phyloP scores from a whole-genome alignment of 2,329 filamentous ascomycete species.

The Arthrobotrys pseudoclavata region DNA sequence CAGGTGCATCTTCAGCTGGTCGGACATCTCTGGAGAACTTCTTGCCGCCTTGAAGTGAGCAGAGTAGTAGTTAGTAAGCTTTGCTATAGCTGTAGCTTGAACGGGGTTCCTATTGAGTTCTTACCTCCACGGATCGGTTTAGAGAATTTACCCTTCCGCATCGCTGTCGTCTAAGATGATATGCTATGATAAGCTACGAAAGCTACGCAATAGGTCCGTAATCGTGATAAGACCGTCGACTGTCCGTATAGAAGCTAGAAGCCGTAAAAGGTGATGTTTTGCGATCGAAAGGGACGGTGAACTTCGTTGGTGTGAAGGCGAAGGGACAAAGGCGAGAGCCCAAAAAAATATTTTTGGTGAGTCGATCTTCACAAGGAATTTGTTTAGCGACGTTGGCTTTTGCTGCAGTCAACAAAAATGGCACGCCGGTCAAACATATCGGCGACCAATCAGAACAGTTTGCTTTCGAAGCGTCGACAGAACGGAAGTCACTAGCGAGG shows the following conservation, averaged over 20 bases:
- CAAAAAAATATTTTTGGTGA: conserved; percentile 22
- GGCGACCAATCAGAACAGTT: conserved; percentile 47
- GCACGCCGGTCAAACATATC: conserved; percentile 17
- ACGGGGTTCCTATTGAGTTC: neutral
- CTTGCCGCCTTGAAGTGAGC: conserved; percentile 78
- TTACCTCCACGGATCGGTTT: conserved; percentile 55
- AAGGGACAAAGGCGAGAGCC: neutral
- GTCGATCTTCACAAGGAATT: conserved; percentile 31
- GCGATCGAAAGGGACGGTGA: conserved; percentile 11
- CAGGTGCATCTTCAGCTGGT: conserved; percentile 86
- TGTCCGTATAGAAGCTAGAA: no score
- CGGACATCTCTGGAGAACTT: conserved; percentile 93
- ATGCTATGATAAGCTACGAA: neutral
- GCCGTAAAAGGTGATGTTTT: neutral
- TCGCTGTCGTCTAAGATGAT: conserved; percentile 6
- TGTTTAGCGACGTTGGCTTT: conserved; percentile 16
- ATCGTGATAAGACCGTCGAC: no score
- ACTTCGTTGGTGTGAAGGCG: neutral
- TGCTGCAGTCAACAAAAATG: conserved; percentile 44
- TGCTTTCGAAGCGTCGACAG: conserved; percentile 46
- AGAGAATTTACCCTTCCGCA: conserved; percentile 53
- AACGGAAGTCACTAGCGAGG: conserved; percentile 4
- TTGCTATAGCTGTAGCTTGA: neutral
- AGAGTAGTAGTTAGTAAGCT: neutral
- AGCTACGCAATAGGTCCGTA: neutral